Base-by-base conservation (phyloP, 257 asterid species). In the Capsicum baccatum region DNA sequence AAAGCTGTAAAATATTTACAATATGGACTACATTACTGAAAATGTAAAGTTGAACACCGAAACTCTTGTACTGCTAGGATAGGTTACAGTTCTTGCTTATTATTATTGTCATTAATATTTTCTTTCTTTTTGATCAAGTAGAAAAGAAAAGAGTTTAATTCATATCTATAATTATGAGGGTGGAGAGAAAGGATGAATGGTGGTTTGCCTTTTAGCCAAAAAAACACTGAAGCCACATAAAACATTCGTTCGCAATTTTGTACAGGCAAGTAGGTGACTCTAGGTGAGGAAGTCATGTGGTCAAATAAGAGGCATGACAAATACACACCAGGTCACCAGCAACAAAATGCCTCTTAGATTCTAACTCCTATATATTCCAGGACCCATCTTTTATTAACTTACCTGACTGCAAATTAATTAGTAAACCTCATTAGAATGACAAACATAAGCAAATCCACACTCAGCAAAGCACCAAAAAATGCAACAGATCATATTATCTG, bases 161-260 rank as follows among this genome's bases (percentile, higher is more conserved):
- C 56, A 17, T 17, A 16, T 16, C 79, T 42, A 70, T 44, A 5
- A 70, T 44, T 70, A 70, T 2, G 79, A 42, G 57, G 37, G 57
- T 15, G 2, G 9, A 69, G 16, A 14, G 48, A 9, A 42, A 44
- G 2, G 9, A 16, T 70, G 57, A 44, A 17, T 5, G 35, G 57
- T 9, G 35, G 37, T 44, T 44, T 44, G 16, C 7, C 37, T 44
- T 70, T 2, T 16, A 70, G 79, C 37, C 35, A 10, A 17, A 70
- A 70, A 70, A 70, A 70, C 7, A 10, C 57, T 17, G 37, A 70
- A 70, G 57, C 79, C 78, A 70, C 55, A 69, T 39, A 69, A 48
- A 19, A 73, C 59, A 48, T 73, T 13, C 19, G 80, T 73, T 9
- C 3, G 35, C 80, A 73, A 73, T 6, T 73, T 48, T 73, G 80